Evolutionary conservation across 2,329 filamentous ascomycete genomes (phyloP).

Genomic region (Corynespora cassiicola): DNA sequence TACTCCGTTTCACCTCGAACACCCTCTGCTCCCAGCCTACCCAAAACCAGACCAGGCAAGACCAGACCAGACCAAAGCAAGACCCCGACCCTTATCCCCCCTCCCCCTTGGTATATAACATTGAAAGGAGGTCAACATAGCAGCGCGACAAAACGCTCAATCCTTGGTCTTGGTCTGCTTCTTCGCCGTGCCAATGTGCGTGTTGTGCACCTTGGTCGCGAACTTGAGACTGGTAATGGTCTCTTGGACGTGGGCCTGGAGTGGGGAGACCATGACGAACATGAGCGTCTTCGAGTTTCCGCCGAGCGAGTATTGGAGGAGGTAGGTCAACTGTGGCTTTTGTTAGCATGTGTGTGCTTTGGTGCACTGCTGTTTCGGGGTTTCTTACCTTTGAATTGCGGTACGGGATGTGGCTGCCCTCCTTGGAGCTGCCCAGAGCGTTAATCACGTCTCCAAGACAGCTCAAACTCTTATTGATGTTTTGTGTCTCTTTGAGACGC

Average conservation of each 20-base stretch:
- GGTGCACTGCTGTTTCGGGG: too few species aligned
- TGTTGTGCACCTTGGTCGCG: constrained; percentile 93
- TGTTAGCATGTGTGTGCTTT: constrained; percentile 16
- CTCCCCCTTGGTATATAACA: too few species aligned
- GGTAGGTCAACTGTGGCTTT: constrained; percentile 74
- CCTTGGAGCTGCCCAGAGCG: constrained; percentile 82
- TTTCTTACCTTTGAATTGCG: constrained; percentile 93
- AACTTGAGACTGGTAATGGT: constrained; percentile 95
- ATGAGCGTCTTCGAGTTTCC: constrained; percentile 98
- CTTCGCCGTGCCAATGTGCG: constrained; percentile 89
- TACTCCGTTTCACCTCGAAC: too few species aligned
- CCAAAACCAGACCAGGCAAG: too few species aligned
- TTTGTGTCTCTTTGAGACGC: constrained; percentile 90
- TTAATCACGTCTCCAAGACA: constrained; percentile 95
- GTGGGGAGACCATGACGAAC: constrained; percentile 97
- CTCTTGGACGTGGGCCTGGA: constrained; percentile 89
- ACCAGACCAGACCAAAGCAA: too few species aligned
- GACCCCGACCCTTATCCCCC: too few species aligned
- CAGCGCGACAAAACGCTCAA: constrained; percentile 28
- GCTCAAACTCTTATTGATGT: constrained; percentile 93
- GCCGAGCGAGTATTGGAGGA: constrained; percentile 92
- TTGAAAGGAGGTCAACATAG: too few species aligned
- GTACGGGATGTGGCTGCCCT: constrained; percentile 84
- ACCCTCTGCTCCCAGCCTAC: too few species aligned
- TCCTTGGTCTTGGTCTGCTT: constrained; percentile 72